These are phyloP conservation scores for Cryomyces minteri DNA, from an alignment of 495 filamentous ascomycete genomes.

Conservation along the genomic window DNA sequence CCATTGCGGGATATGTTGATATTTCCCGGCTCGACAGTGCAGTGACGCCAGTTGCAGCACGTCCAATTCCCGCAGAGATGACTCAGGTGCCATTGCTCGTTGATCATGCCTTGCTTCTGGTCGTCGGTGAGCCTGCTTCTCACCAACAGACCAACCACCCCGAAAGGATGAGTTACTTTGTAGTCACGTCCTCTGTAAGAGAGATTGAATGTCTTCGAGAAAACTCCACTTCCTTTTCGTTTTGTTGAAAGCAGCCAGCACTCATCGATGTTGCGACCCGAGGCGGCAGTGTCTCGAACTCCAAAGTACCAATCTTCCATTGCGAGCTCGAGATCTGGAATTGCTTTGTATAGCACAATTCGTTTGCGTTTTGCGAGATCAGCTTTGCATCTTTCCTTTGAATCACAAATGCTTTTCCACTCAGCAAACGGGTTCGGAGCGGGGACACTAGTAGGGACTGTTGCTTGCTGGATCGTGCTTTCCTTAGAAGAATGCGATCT, in stretches of 20 bases:
- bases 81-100: conserved; percentile 16
- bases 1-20: conserved; percentile 15
- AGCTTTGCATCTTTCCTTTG: too few relatives aligned
- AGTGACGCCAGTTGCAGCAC: conserved; percentile 18
- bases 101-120: conserved; percentile 17
- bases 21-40: conserved; percentile 12
- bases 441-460: too few relatives aligned
- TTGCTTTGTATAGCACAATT: not conserved
- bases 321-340: not conserved
- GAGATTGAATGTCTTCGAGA: not conserved
- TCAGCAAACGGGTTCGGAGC: too few relatives aligned
- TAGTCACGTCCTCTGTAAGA: not conserved
- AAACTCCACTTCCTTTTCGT: not conserved
- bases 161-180: not conserved
- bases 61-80: conserved; percentile 24
- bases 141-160: conserved; percentile 11
- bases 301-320: too few relatives aligned
- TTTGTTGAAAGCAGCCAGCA: not conserved
- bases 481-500: too few relatives aligned
- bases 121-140: conserved; percentile 9
- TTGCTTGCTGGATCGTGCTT: too few relatives aligned
- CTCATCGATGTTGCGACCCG: not conserved
- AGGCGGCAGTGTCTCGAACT: too few relatives aligned
- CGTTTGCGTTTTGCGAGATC: not conserved
- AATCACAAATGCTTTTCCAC: too few relatives aligned